phyloP scores from a whole-genome alignment of 2,329 filamentous ascomycete species.

The Fusarium cyanostomum region DNA sequence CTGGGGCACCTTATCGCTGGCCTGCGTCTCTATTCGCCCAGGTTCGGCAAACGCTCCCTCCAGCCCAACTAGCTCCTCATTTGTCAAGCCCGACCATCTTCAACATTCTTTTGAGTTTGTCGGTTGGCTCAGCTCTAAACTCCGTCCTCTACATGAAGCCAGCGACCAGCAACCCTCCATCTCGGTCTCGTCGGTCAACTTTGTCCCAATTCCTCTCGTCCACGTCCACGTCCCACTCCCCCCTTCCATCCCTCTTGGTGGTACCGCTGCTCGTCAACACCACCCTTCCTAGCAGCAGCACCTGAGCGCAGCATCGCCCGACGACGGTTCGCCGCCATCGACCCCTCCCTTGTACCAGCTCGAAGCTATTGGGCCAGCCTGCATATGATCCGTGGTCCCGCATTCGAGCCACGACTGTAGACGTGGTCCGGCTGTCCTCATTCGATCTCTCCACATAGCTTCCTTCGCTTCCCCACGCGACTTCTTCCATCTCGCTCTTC shows the following conservation, averaged over 20 bases:
- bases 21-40: conserved; percentile 34
- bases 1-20: conserved; percentile 25
- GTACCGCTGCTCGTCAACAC: conserved; percentile 42
- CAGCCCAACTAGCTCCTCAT: conserved; percentile 34
- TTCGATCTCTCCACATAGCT: conserved; percentile 48
- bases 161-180: conserved; percentile 12
- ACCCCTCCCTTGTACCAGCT: conserved; percentile 45
- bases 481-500: conserved; percentile 46
- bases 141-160: conserved; percentile 9
- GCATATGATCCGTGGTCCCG: conserved; percentile 50
- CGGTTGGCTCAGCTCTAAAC: conserved; percentile 12
- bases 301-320: conserved; percentile 43
- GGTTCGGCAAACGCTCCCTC: conserved; percentile 34
- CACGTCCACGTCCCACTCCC: conserved; percentile 38
- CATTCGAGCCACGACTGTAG: conserved; percentile 54
- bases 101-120: conserved; percentile 34
- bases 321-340: conserved; percentile 42
- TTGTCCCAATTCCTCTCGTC: conserved; percentile 31
- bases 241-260: conserved; percentile 34
- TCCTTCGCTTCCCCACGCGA: conserved; percentile 49
- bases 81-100: conserved; percentile 29
- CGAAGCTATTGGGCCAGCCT: conserved; percentile 49
- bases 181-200: conserved; percentile 28
- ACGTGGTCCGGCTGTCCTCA: conserved; percentile 46
- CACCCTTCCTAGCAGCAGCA: conserved; percentile 40